Evolutionary conservation across 2,329 filamentous ascomycete species (phyloP).

Genomic region (Cryphonectria nitschkei): DNA sequence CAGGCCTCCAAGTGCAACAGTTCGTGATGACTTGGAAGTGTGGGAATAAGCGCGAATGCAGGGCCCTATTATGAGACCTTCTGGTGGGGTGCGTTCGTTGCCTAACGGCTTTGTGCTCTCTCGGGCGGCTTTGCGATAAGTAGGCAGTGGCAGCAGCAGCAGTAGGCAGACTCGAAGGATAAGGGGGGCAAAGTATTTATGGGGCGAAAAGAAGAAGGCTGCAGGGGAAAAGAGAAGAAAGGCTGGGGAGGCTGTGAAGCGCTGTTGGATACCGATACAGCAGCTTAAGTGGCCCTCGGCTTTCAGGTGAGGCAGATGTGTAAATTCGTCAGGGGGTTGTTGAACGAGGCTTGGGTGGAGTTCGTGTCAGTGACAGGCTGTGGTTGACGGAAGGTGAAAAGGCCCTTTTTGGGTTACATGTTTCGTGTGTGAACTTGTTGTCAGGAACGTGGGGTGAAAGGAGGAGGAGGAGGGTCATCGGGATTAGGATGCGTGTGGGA

Average conservation of each 20-base stretch:
- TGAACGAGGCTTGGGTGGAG: constrained; percentile 19
- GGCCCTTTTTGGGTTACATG: background rate
- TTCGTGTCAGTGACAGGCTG: constrained; percentile 13
- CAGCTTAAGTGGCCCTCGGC: constrained; percentile 19
- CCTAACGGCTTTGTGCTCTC: constrained; percentile 4
- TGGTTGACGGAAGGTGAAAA: background rate
- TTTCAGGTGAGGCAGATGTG: constrained; percentile 19
- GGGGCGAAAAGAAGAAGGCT: background rate
- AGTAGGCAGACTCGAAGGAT: background rate
- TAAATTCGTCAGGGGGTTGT: constrained; percentile 17
- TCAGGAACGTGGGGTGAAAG: background rate
- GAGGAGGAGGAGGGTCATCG: background rate
- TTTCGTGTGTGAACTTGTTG: background rate
- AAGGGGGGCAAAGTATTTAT: background rate
- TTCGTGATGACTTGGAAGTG: background rate
- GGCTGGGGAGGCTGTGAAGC: constrained; percentile 18
- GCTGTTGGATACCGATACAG: constrained; percentile 15
- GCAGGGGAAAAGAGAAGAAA: background rate
- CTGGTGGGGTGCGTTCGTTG: background rate
- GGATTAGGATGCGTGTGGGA: constrained; percentile 19
- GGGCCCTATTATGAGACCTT: constrained; percentile 2
- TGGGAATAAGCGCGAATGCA: background rate
- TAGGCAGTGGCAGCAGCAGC: no score
- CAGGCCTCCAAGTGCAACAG: background rate
- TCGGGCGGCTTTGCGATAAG: constrained; percentile 11